Percentiles rank a stretch among this genome's conserved stretches.
phyloP scores from a whole-genome alignment of 1,284 basidiomycete species.

The Neolentinus lepideus region DNA sequence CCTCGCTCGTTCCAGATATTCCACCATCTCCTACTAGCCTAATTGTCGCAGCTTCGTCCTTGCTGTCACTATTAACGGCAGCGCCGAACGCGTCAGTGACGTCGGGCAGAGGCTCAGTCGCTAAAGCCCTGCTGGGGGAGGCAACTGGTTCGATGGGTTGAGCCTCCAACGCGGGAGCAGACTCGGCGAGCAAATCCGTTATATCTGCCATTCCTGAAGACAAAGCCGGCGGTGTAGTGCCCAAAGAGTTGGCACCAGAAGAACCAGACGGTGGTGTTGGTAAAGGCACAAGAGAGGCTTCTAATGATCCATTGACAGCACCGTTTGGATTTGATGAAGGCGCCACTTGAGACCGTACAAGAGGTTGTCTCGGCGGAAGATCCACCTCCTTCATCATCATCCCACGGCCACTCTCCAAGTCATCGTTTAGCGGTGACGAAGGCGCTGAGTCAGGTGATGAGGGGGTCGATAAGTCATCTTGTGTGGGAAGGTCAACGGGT shows the following conservation, averaged over 20 bases:
- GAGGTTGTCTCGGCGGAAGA: not conserved
- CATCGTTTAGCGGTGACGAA: conserved; percentile 32
- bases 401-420: conserved; percentile 51
- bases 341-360: not conserved
- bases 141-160: conserved; percentile 22
- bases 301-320: not conserved
- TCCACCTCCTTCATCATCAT: conserved; percentile 33
- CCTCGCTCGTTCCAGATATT: conserved; percentile 28
- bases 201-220: conserved; percentile 20
- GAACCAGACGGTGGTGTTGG: not conserved
- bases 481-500: conserved; percentile 58
- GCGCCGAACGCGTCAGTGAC: not conserved
- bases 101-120: not conserved
- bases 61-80: conserved; percentile 11
- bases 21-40: conserved; percentile 50
- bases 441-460: conserved; percentile 34
- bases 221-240: conserved; percentile 10
- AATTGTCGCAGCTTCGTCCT: conserved; percentile 33
- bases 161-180: conserved; percentile 26
- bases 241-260: not conserved
- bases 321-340: not conserved
- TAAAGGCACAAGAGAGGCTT: conserved; percentile 9
- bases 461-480: conserved; percentile 44
- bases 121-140: not conserved
- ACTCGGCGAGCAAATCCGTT: conserved; percentile 39